phyloP scores from a whole-genome alignment of 179 eudicot species.

The Spergularia azorica region DNA sequence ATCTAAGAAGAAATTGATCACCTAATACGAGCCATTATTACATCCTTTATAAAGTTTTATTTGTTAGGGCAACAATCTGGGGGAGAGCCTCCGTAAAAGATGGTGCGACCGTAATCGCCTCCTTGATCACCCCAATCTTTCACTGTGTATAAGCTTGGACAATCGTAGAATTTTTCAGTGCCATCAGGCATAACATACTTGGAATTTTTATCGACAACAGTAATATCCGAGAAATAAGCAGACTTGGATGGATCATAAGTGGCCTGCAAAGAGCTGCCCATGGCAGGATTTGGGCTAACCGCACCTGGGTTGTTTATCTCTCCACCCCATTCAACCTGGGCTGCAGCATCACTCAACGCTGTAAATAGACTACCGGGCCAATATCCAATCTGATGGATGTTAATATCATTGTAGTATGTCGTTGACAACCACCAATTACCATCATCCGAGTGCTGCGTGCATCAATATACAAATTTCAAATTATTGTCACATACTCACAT shows the following conservation, averaged over 20 bases:
- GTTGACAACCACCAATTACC: slow-evolving; percentile 23
- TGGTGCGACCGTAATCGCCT: not conserved
- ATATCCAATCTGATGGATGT: not conserved
- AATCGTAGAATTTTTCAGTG: not conserved
- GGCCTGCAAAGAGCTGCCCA: slow-evolving; percentile 12
- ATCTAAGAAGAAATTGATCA: too few relatives aligned
- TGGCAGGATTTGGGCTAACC: not conserved
- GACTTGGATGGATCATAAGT: not conserved
- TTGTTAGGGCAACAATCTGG: too few relatives aligned
- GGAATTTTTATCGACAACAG: not conserved
- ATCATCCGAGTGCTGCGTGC: slow-evolving; percentile 18
- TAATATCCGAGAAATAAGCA: slow-evolving; percentile 9
- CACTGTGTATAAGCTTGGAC: not conserved
- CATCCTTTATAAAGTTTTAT: too few relatives aligned
- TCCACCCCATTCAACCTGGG: slow-evolving; percentile 20
- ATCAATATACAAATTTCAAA: not conserved
- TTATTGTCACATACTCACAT: too few relatives aligned
- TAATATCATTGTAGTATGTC: too few relatives aligned
- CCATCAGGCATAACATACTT: not conserved
- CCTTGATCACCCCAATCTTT: not conserved
- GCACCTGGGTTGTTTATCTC: not conserved
- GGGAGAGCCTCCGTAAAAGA: not conserved
- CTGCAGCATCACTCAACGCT: not conserved
- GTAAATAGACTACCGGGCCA: slow-evolving; percentile 19
- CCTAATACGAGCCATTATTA: too few relatives aligned